Evolutionary conservation across 2,329 filamentous ascomycete species (phyloP).

Genomic region (Fusarium siculi): DNA sequence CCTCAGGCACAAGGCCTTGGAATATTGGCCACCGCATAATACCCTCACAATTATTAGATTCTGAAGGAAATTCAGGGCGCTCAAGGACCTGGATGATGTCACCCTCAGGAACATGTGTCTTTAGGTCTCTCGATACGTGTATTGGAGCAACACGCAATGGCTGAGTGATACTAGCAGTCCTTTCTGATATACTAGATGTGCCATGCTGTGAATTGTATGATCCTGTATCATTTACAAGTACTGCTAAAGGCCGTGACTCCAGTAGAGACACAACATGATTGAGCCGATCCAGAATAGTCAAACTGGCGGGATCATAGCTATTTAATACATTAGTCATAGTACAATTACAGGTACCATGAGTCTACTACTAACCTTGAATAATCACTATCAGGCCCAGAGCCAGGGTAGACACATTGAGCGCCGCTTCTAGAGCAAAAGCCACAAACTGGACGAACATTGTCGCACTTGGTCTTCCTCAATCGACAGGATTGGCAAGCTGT

Average conservation of each 20-base stretch:
- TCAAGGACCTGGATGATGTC: not conserved
- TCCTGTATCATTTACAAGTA: not conserved
- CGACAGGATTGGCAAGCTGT: conserved; percentile 22
- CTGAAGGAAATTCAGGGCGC: not conserved
- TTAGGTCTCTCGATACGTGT: not conserved
- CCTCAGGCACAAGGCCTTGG: not conserved
- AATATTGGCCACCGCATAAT: not conserved
- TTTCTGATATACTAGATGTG: rapidly evolving
- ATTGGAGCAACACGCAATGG: not conserved
- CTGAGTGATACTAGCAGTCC: rapidly evolving
- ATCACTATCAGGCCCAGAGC: not conserved
- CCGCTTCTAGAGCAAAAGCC: not conserved
- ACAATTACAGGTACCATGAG: rapidly evolving
- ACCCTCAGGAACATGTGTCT: not conserved
- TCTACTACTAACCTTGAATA: not conserved
- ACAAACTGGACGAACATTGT: conserved; percentile 15
- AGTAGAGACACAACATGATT: not conserved
- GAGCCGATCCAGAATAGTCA: not conserved
- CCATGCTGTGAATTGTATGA: rapidly evolving
- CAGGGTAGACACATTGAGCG: conserved; percentile 2
- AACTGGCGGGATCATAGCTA: not conserved
- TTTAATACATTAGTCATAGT: not conserved
- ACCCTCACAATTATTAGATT: not conserved
- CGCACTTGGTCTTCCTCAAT: conserved; percentile 17
- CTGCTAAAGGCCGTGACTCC: not conserved